Base-by-base conservation (phyloP, 352 stramenopile species). In the Pythium volutum region DNA sequence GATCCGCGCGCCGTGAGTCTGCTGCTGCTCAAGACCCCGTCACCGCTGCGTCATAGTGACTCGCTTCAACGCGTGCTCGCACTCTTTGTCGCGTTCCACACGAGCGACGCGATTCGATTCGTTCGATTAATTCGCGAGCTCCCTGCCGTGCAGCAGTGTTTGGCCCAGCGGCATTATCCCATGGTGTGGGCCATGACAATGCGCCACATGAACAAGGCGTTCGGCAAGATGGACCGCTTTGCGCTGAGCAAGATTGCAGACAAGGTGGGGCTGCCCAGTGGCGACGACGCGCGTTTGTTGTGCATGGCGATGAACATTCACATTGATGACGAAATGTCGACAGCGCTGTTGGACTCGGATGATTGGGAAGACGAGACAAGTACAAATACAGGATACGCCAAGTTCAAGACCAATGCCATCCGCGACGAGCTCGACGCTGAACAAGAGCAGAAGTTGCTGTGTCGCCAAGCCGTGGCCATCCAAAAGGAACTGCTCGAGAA, bases 201-300 rank as follows among this genome's bases (percentile, higher is more conserved):
- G 12, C 36, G 45, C 4, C 76, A 76, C 68, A 74, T 91, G 41
- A 87, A 84, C 71, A 88, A 88, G 51, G 67, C 74, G 14, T 80
- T 78, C 15, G 71, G 73, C 42, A 91, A 89, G 34, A 75, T 82
- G 18, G 75, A 90, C 41, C 69, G 71, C 12, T 79, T 91, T 34
- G 34, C 56, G 4, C 46, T 89, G 1, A 58, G 73, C 36, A 66
- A 82, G 42, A 39, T 91, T 10, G 71, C 69, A 2, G 27, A 45
- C 18, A 81, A 62, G 67, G 50, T 86, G 34, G 20, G 22, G 8
- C 51, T 86, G 6, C 31, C 55, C 9, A 39, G 51, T 1, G 23
- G 66, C 42, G 52, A 64, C 14, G 46, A 68, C n/a, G 70, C 68
- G 29, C 55, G 63, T 9, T 39, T 29, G 15, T 43, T 91, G 9